Base-by-base conservation (phyloP, 2,329 filamentous ascomycete genomes). In the Penicillium sp. region DNA sequence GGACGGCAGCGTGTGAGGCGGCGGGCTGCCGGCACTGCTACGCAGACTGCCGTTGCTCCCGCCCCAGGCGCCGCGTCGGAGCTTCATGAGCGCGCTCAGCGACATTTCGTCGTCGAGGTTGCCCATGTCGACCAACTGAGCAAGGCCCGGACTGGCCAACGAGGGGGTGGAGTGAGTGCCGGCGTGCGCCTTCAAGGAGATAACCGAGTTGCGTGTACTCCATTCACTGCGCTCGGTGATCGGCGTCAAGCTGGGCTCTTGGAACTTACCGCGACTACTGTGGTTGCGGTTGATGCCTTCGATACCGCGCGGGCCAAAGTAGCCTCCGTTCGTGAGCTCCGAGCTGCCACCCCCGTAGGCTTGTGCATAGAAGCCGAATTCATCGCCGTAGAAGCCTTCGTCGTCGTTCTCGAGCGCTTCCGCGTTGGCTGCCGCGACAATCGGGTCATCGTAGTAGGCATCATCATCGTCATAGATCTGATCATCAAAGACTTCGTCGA, bases 211-310 rank as follows among this genome's bases (percentile, higher is more conserved):
- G 30, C 93, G 81, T 43, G 94, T 95, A 28, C 88, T 95, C 72
- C 94, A 96, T 66, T 98, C 93, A 43, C 87, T 94, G 9, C 90
- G 80, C 63, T 97, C 93, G 0, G 91, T 97, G 55, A 98, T 97
- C 4, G 93, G 93, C 1, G 93, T 97, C 33, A 98, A 71, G 56
- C 93, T 96, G 1, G 93, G 91, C 61, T 96, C 91, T 27, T 85
- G 80, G 14, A 86, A 86, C 19, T 83, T 80, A 36, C 83, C 75
- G 10, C 83, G 80, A 14, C 87, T 89, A 50, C 86, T 93, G 39
- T 80, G 80, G 47, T 76, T 83, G 23, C 87, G 80, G 37, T 70
- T 70, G 27, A 83, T 56, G 2, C 74, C 73, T 42, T 82, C 77
- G 11, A 84, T 67, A 2, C 84, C 84, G 14, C 84, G 81, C 0